These are phyloP conservation scores for Coniferiporia sulphurascens DNA, from an alignment of 1,284 basidiomycete genomes.

Conservation along the genomic window DNA sequence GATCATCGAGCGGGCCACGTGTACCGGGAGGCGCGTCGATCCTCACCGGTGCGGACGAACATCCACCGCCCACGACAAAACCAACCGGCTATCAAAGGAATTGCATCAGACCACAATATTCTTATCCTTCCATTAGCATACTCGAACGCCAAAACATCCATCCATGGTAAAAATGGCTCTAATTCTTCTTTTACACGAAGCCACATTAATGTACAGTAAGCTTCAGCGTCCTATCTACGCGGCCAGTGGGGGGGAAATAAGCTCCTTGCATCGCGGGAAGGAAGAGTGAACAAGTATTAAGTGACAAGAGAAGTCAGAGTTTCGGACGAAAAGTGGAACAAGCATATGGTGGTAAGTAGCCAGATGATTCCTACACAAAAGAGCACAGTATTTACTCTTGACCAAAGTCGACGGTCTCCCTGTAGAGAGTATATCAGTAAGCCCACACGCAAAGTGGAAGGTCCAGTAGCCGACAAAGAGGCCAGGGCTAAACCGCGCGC, in stretches of 20 bases:
- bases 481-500: slow-evolving; percentile 47
- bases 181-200: background rate
- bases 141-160: background rate
- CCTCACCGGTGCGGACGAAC: background rate
- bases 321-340: background rate
- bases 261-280: background rate
- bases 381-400: slow-evolving; percentile 31
- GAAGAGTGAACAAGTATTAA: background rate
- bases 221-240: background rate
- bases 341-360: background rate
- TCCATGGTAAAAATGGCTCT: background rate
- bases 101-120: background rate
- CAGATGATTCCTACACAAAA: background rate
- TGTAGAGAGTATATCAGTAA: slow-evolving; percentile 20
- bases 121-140: background rate
- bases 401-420: slow-evolving; percentile 44
- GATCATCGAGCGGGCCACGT: too few species aligned
- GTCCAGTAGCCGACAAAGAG: slow-evolving; percentile 42
- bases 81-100: background rate
- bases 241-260: background rate
- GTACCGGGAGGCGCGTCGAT: too few species aligned
- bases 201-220: background rate
- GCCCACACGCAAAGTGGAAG: slow-evolving; percentile 33
- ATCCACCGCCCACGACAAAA: background rate
- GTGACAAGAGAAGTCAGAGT: background rate